Evolutionary conservation across 148 eudicot species (phyloP).

Genomic region (Fagopyrum tataricum): DNA sequence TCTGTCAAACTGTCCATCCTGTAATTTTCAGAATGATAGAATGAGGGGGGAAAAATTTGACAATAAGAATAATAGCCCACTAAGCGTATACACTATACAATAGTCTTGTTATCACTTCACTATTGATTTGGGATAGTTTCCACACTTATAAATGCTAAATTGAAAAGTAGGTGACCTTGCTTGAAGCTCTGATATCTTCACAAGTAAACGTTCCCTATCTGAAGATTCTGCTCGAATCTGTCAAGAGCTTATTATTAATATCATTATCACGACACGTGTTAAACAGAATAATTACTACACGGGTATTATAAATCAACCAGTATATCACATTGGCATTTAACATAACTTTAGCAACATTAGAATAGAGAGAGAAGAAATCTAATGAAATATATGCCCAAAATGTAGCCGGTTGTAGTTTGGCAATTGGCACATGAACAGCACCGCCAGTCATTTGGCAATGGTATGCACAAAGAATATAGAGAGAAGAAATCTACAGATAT

Average conservation of each 20-base stretch:
- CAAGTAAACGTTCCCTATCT: conserved; percentile 68
- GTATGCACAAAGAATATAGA: not conserved
- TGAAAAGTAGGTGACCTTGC: conserved; percentile 41
- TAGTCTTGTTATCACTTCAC: no score
- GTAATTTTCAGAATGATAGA: conserved; percentile 19
- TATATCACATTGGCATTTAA: not conserved
- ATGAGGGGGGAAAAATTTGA: not conserved
- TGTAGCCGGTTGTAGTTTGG: not conserved
- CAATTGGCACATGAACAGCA: not conserved
- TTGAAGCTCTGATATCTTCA: conserved; percentile 82
- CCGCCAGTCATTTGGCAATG: not conserved
- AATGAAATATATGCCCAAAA: not conserved
- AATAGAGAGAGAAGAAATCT: not conserved
- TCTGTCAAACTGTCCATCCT: conserved; percentile 79
- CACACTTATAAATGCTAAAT: not conserved
- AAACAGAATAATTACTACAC: not conserved
- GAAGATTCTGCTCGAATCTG: conserved; percentile 67
- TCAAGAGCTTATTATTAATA: not conserved
- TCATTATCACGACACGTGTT: not conserved
- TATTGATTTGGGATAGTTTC: no score
- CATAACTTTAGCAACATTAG: not conserved
- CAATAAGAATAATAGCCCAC: not conserved
- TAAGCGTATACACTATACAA: no score
- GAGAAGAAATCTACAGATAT: not conserved
- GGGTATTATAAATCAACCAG: not conserved